Conservation (phyloP, 495 filamentous ascomycete genomes). For the Penicillium paxilli region DNA sequence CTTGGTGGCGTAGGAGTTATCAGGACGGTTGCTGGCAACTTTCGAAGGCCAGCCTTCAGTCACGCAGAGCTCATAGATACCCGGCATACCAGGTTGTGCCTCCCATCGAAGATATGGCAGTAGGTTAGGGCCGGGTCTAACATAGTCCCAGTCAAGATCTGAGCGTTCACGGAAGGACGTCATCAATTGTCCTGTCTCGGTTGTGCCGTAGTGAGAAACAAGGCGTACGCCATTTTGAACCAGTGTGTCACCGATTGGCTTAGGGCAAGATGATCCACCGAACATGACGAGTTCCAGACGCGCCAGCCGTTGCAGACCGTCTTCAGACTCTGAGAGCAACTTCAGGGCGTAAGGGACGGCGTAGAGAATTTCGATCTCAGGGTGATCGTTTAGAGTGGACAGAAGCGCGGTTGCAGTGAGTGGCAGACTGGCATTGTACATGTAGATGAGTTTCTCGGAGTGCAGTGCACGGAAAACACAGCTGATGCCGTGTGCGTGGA, state of each 20-base stretch:
- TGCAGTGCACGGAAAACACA: conserved; percentile 48
- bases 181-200: conserved; percentile 55
- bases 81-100: conserved; percentile 35
- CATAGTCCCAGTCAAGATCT: conserved; percentile 64
- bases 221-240: conserved; percentile 52
- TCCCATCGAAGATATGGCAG: conserved; percentile 49
- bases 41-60: conserved; percentile 61
- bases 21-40: conserved; percentile 53
- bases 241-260: conserved; percentile 50
- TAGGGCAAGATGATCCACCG: conserved; percentile 47
- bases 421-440: conserved; percentile 47
- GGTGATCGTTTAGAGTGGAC: conserved; percentile 34
- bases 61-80: conserved; percentile 56
- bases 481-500: conserved; percentile 51
- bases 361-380: conserved; percentile 40
- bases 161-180: conserved; percentile 40
- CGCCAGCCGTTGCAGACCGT: conserved; percentile 37
- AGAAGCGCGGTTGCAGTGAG: conserved; percentile 40
- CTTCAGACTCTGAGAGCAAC: conserved; percentile 42
- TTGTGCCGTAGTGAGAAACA: conserved; percentile 47
- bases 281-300: conserved; percentile 47
- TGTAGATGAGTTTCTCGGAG: conserved; percentile 37
- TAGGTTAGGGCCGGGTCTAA: conserved; percentile 38
- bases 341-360: conserved; percentile 51
- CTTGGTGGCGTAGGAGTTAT: conserved; percentile 57